Evolutionary conservation across 129 eudicot species (phyloP).

Genomic region (Mikania micrantha): DNA sequence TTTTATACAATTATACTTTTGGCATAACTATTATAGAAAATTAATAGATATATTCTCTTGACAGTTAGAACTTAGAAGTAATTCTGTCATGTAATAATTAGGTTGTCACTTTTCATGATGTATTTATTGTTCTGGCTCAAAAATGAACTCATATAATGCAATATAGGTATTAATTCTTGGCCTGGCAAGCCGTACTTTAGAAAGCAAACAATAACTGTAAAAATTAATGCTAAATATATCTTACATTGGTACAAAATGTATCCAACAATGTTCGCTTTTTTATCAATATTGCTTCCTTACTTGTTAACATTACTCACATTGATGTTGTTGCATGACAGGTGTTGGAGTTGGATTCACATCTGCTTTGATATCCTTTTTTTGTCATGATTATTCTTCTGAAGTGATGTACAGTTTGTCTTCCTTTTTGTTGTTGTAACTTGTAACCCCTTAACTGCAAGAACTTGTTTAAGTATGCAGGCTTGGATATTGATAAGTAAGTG

Average conservation of each 20-base stretch:
- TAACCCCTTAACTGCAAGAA: constrained; percentile 81
- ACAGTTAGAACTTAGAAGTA: neutral
- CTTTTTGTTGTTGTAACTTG: constrained; percentile 27
- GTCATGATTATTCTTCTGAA: constrained; percentile 8
- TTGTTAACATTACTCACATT: constrained; percentile 14
- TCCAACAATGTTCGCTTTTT: neutral
- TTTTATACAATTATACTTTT: neutral
- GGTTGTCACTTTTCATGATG: neutral
- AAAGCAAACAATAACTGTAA: neutral
- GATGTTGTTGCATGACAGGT: constrained; percentile 42
- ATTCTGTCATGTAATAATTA: neutral
- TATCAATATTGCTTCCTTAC: neutral
- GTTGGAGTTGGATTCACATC: constrained; percentile 98
- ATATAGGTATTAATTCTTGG: neutral
- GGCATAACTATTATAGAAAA: neutral
- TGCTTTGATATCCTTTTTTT: constrained; percentile 96
- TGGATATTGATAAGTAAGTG: constrained; percentile 94
- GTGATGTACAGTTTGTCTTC: neutral
- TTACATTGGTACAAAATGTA: constrained; percentile 3
- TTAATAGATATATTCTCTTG: neutral
- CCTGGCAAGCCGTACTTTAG: neutral
- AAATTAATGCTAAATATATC: constrained; percentile 1
- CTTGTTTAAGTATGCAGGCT: constrained; percentile 99
- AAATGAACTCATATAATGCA: neutral
- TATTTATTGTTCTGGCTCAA: neutral